Evolutionary conservation across 768 basidiomycete genomes (phyloP).

Genomic region (Boletus eberwhitei): DNA sequence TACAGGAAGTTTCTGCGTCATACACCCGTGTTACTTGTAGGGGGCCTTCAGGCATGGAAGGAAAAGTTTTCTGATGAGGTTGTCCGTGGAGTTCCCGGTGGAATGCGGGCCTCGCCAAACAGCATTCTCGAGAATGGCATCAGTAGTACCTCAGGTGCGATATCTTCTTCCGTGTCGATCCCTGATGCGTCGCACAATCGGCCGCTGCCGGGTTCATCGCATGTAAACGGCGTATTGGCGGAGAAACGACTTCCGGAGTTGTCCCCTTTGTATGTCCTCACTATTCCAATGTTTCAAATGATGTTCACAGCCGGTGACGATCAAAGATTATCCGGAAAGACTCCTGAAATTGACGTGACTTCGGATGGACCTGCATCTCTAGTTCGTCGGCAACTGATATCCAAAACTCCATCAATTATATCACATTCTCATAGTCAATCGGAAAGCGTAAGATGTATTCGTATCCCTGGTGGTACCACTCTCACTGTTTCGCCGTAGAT

Average conservation of each 20-base stretch:
- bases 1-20: constrained; percentile 70
- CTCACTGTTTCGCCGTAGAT: constrained; percentile 26
- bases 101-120: constrained; percentile 12
- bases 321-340: constrained; percentile 16
- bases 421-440: constrained; percentile 46
- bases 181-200: constrained; percentile 16
- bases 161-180: constrained; percentile 15
- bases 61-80: constrained; percentile 47
- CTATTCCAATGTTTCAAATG: not conserved
- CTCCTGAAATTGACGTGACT: constrained; percentile 9
- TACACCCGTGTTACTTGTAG: constrained; percentile 78
- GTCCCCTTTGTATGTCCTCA: constrained; percentile 19
- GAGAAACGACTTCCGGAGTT: constrained; percentile 19
- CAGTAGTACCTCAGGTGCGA: constrained; percentile 28
- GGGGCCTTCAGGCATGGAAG: constrained; percentile 84
- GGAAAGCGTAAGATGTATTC: constrained; percentile 42
- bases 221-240: constrained; percentile 16
- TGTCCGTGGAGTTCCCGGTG: constrained; percentile 22
- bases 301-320: constrained; percentile 11
- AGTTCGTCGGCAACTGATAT: constrained; percentile 40
- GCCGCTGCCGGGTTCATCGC: constrained; percentile 2
- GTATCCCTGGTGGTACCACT: constrained; percentile 6
- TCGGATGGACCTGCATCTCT: constrained; percentile 15
- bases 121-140: constrained; percentile 26
- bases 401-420: constrained; percentile 43